Evolutionary conservation across 306 rosid species (phyloP).

Genomic region (Phaseolus lunatus): DNA sequence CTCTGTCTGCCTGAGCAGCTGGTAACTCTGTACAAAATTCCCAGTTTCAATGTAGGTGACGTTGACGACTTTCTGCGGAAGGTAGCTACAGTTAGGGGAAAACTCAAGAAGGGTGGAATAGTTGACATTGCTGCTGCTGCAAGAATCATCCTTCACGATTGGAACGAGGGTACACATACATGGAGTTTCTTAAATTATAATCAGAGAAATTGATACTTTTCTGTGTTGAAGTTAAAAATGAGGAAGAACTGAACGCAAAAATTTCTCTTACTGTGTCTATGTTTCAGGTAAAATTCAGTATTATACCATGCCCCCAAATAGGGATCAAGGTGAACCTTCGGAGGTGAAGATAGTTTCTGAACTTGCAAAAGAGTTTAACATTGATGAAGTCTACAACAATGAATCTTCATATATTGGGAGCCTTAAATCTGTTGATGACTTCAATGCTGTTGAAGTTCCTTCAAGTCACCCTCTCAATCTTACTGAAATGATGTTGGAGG

Average conservation of each 20-base stretch:
- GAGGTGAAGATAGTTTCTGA: constrained; percentile 75
- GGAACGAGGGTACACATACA: constrained; percentile 80
- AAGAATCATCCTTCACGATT: constrained; percentile 89
- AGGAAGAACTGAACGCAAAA: background rate
- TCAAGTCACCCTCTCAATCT: constrained; percentile 67
- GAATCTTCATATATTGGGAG: constrained; percentile 91
- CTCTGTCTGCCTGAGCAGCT: constrained; percentile 73
- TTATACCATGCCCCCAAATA: constrained; percentile 87
- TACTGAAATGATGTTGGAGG: constrained; percentile 72
- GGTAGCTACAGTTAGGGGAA: constrained; percentile 91
- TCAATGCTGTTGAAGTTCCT: constrained; percentile 89
- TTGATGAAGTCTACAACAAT: constrained; percentile 76
- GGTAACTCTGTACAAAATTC: constrained; percentile 80
- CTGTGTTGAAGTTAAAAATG: constrained; percentile 31
- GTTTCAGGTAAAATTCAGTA: constrained; percentile 91
- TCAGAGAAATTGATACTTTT: background rate
- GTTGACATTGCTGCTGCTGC: constrained; percentile 85
- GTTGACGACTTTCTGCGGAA: constrained; percentile 87
- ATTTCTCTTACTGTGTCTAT: background rate
- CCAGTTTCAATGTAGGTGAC: constrained; percentile 81
- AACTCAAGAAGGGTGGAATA: constrained; percentile 90
- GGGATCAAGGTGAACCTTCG: constrained; percentile 71
- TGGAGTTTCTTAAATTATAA: constrained; percentile 15
- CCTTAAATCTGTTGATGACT: constrained; percentile 79
- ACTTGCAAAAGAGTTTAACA: constrained; percentile 74